phyloP scores from a whole-genome alignment of 2,329 filamentous ascomycete genomes.

The Calonectria honghensis region DNA sequence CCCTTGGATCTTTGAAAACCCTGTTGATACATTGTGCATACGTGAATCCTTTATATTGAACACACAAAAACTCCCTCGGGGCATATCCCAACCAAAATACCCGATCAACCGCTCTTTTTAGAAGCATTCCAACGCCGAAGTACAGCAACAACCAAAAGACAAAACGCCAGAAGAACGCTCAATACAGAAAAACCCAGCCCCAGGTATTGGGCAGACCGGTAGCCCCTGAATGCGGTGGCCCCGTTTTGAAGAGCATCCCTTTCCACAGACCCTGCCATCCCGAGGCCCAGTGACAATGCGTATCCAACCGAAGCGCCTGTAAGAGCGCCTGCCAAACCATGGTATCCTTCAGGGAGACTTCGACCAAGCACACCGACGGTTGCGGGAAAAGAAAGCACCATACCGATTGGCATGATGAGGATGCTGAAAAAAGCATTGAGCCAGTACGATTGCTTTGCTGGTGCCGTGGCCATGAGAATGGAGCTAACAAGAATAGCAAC shows the following conservation, averaged over 20 bases:
- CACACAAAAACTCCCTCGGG: conserved; percentile 29
- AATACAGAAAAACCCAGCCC: conserved; percentile 49
- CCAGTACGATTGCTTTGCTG: conserved; percentile 52
- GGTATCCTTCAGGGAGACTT: conserved; percentile 50
- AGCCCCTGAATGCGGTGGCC: conserved; percentile 44
- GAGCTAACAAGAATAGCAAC: conserved; percentile 48
- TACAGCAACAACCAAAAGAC: conserved; percentile 44
- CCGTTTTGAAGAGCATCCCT: conserved; percentile 37
- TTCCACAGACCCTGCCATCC: conserved; percentile 53
- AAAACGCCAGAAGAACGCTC: conserved; percentile 48
- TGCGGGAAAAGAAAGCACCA: conserved; percentile 50
- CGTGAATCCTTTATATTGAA: neutral
- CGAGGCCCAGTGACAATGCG: conserved; percentile 50
- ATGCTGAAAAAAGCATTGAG: conserved; percentile 52
- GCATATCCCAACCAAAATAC: conserved; percentile 28
- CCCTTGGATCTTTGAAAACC: neutral
- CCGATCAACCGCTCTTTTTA: conserved; percentile 33
- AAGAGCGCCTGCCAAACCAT: conserved; percentile 50
- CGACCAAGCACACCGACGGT: conserved; percentile 47
- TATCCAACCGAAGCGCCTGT: conserved; percentile 45
- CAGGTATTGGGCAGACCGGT: conserved; percentile 53
- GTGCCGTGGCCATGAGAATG: conserved; percentile 50
- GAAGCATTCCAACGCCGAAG: conserved; percentile 46
- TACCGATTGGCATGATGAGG: conserved; percentile 52
- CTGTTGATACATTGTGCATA: conserved; percentile 1